A percentile compares a stretch with the other conserved stretches of the same genome.
phyloP scores from a whole-genome alignment of 345 rosid species.

The Populus simonii region DNA sequence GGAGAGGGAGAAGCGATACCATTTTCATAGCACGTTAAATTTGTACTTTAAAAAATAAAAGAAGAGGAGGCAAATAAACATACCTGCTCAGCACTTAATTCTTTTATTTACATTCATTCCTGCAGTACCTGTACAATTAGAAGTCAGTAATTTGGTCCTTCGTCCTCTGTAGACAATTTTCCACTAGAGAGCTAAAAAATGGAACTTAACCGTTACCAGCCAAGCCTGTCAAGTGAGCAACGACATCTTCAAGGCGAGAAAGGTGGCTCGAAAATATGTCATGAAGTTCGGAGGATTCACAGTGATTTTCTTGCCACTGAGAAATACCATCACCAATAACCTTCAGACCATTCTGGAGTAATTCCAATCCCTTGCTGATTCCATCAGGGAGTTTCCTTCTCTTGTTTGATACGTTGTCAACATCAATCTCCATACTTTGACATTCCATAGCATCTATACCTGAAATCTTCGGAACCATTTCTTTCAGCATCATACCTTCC shows the following conservation, averaged over 20 bases:
- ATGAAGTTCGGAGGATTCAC: constrained; percentile 44
- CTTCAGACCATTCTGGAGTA: constrained; percentile 72
- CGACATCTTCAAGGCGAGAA: constrained; percentile 61
- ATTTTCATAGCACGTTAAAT: not conserved
- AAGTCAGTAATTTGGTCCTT: not conserved
- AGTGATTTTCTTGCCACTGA: constrained; percentile 48
- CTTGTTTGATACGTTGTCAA: constrained; percentile 45
- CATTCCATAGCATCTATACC: constrained; percentile 19
- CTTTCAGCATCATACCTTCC: constrained; percentile 58
- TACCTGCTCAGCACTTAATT: not conserved
- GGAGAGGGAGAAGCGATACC: not conserved
- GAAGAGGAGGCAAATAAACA: not conserved
- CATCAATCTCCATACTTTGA: constrained; percentile 34
- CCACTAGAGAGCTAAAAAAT: not conserved
- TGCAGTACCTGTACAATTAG: not conserved
- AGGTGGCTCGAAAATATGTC: constrained; percentile 56
- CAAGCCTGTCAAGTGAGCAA: constrained; percentile 51
- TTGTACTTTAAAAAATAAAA: not conserved
- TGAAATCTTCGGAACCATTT: constrained; percentile 31
- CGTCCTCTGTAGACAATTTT: not conserved
- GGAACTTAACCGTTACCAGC: constrained; percentile 27
- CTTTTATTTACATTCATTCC: not conserved
- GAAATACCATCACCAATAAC: constrained; percentile 56
- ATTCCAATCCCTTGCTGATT: constrained; percentile 65
- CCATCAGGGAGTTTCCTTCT: constrained; percentile 82